These are phyloP conservation scores for Flaveria floridana DNA, from an alignment of 140 eudicot genomes.

Conservation along the genomic window DNA sequence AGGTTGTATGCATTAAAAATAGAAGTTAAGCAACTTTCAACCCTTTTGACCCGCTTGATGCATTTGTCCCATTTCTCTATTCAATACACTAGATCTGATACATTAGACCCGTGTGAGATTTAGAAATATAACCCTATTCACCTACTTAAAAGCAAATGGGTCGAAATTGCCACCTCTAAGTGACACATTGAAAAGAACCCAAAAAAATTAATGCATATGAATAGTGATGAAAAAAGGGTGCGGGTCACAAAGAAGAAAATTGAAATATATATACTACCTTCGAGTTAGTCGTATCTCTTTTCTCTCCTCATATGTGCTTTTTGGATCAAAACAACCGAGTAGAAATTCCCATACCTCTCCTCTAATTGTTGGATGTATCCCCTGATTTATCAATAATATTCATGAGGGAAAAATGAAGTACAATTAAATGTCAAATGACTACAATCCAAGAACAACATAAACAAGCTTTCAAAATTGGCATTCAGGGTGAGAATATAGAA, in stretches of 20 bases:
- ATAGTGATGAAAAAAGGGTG: neutral
- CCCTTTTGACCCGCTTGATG: neutral
- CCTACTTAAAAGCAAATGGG: neutral
- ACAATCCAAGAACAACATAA: neutral
- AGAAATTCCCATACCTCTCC: conserved; percentile 43
- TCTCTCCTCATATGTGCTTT: conserved; percentile 38
- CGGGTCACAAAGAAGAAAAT: neutral
- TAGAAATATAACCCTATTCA: neutral
- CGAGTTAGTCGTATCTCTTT: conserved; percentile 34
- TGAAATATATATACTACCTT: conserved; percentile 22
- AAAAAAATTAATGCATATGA: no score
- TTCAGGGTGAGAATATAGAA: neutral
- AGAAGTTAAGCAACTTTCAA: neutral
- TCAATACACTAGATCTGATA: neutral
- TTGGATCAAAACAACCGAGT: conserved; percentile 43
- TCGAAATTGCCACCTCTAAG: neutral
- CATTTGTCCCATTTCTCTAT: neutral
- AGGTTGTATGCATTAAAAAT: neutral
- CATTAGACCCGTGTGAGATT: neutral
- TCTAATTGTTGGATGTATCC: conserved; percentile 40
- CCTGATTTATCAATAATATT: conserved; percentile 19
- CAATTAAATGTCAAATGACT: conserved; percentile 12
- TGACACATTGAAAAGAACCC: neutral
- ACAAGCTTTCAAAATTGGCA: neutral
- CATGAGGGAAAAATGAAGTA: neutral